Conservation (phyloP, 2,329 filamentous ascomycete species). For the Sporothrix pseudoabietina region DNA sequence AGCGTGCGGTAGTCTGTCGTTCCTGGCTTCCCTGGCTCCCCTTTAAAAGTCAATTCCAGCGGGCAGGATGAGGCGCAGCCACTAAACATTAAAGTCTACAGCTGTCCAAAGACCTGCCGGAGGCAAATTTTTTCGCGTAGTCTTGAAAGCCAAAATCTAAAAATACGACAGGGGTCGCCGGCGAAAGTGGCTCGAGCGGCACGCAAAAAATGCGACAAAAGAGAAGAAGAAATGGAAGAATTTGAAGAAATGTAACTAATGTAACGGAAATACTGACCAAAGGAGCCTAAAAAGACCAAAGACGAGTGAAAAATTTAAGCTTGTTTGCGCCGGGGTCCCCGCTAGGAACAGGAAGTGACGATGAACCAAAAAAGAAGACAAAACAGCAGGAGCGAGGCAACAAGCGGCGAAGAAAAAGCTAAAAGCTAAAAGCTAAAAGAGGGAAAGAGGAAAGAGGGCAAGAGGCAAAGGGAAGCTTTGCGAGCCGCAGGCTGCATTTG, state of each 20-base stretch:
- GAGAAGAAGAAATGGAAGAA: background rate
- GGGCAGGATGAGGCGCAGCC: slow-evolving; percentile 5
- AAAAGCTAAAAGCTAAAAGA: background rate
- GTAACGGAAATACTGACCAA: background rate
- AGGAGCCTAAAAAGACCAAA: background rate
- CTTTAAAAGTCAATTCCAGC: background rate
- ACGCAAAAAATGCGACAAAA: background rate
- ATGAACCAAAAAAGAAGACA: background rate
- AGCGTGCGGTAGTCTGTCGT: background rate
- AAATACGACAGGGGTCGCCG: slow-evolving; percentile 20
- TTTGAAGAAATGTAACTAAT: background rate
- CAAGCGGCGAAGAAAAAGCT: background rate
- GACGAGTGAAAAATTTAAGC: background rate
- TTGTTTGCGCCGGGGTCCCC: slow-evolving; percentile 2
- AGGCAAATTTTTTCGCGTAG: background rate
- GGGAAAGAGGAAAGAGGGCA: background rate
- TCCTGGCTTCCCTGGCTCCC: background rate
- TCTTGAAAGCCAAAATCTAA: background rate
- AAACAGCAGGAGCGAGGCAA: background rate
- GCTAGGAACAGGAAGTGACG: background rate
- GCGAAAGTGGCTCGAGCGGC: background rate
- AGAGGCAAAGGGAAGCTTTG: background rate
- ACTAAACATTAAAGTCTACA: background rate
- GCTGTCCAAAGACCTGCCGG: background rate
- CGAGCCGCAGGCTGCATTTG: background rate